phyloP scores from a whole-genome alignment of 2,329 filamentous ascomycete species.

The Neofusicoccum parvum region DNA sequence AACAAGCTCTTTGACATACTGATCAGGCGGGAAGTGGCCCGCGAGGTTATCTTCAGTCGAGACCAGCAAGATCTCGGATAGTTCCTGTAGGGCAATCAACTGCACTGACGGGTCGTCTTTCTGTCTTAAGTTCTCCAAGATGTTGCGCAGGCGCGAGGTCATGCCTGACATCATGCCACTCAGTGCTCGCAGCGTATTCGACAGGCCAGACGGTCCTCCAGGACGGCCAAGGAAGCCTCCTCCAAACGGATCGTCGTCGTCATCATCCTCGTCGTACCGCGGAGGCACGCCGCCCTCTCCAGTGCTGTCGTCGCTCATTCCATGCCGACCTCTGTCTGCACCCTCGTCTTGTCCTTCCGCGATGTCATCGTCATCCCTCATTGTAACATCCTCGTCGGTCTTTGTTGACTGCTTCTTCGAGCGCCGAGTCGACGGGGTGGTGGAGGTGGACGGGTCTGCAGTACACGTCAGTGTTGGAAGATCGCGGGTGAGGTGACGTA shows the following conservation, averaged over 20 bases:
- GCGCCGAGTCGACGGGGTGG: constrained; percentile 36
- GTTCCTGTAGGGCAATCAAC: constrained; percentile 86
- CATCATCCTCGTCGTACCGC: constrained; percentile 54
- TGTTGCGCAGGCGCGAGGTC: constrained; percentile 71
- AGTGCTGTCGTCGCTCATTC: constrained; percentile 60
- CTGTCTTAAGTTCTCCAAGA: constrained; percentile 65
- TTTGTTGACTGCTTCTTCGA: constrained; percentile 38
- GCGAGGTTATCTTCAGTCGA: constrained; percentile 96
- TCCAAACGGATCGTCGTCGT: constrained; percentile 63
- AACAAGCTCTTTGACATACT: constrained; percentile 94
- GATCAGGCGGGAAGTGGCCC: constrained; percentile 90
- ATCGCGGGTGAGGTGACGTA: neutral
- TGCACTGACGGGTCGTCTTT: constrained; percentile 87
- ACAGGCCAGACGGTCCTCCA: constrained; percentile 65
- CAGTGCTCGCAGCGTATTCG: constrained; percentile 80
- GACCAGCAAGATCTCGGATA: constrained; percentile 89
- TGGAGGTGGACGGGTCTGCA: constrained; percentile 24
- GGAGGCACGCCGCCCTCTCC: constrained; percentile 63
- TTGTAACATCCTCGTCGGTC: constrained; percentile 66
- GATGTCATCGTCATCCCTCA: constrained; percentile 67
- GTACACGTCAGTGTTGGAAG: constrained; percentile 20
- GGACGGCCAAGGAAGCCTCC: constrained; percentile 68
- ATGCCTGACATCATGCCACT: constrained; percentile 91
- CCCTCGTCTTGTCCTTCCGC: constrained; percentile 50
- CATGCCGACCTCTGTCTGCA: constrained; percentile 34